Evolutionary conservation across 495 filamentous ascomycete species (phyloP).

Genomic region (Massariosphaeria phaeospora): DNA sequence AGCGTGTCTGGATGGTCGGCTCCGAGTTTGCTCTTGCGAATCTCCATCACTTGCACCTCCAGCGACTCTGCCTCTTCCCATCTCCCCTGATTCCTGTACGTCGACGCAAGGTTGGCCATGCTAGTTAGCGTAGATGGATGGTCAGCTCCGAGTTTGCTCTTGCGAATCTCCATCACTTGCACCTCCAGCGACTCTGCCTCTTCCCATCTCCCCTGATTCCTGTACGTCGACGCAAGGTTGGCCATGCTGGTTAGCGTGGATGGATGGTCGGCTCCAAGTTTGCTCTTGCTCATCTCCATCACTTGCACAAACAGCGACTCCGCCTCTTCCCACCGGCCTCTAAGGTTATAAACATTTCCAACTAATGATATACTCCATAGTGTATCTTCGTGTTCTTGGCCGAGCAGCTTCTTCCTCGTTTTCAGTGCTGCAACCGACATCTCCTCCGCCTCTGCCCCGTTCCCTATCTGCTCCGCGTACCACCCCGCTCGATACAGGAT

Average conservation of each 20-base stretch:
- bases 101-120: not conserved
- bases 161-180: constrained; percentile 10
- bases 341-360: too few species aligned
- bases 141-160: not conserved
- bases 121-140: not conserved
- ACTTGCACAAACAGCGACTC: too few species aligned
- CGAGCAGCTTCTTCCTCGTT: constrained; percentile 9
- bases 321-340: not conserved
- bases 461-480: constrained; percentile 16
- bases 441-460: constrained; percentile 3
- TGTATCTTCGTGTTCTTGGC: constrained; percentile 7
- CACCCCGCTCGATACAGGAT: constrained; percentile 22
- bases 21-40: not conserved
- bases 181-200: constrained; percentile 8
- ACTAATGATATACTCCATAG: not conserved
- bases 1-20: constrained; percentile 5
- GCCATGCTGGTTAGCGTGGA: constrained; percentile 9
- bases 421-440: not conserved
- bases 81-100: not conserved
- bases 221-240: constrained; percentile 10
- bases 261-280: constrained; percentile 2
- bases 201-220: constrained; percentile 1
- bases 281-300: not conserved
- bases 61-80: not conserved
- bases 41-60: not conserved